Evolutionary conservation across 352 stramenopile species (phyloP).

Genomic region (Globisporangium irregulare): DNA sequence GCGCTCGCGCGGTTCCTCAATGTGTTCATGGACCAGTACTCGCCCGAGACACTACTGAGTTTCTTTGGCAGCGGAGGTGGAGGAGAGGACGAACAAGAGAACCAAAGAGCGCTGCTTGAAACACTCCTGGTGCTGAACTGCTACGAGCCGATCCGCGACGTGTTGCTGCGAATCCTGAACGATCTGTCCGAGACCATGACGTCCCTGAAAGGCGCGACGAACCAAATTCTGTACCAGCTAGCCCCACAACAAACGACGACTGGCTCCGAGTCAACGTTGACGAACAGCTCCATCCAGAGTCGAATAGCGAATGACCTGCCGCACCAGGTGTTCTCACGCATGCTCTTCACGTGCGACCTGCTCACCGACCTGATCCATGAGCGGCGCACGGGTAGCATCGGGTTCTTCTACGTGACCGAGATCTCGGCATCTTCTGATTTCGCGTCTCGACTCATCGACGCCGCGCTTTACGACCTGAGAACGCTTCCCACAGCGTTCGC

Average conservation of each 20-base stretch:
- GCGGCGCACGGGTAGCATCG: constrained; percentile 49
- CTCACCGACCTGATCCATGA: constrained; percentile 79
- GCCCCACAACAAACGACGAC: constrained; percentile 22
- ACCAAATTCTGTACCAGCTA: constrained; percentile 53
- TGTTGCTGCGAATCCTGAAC: constrained; percentile 55
- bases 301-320: constrained; percentile 30
- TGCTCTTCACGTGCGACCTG: constrained; percentile 80
- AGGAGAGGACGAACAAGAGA: not conserved
- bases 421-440: constrained; percentile 33
- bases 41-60: constrained; percentile 36
- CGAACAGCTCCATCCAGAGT: constrained; percentile 18
- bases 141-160: constrained; percentile 66
- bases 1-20: constrained; percentile 55
- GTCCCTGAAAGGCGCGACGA: constrained; percentile 25
- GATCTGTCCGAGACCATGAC: constrained; percentile 25
- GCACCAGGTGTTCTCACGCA: constrained; percentile 57
- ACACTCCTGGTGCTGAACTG: constrained; percentile 57
- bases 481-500: constrained; percentile 56
- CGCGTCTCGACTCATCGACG: constrained; percentile 40
- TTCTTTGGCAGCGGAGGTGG: constrained; percentile 37
- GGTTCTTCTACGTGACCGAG: constrained; percentile 43
- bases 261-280: constrained; percentile 5
- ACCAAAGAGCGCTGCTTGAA: constrained; percentile 43
- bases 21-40: constrained; percentile 73
- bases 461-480: constrained; percentile 36